Evolutionary conservation across 1,139 yeast species (phyloP).

Genomic region (Hyphopichia buzzinii): DNA sequence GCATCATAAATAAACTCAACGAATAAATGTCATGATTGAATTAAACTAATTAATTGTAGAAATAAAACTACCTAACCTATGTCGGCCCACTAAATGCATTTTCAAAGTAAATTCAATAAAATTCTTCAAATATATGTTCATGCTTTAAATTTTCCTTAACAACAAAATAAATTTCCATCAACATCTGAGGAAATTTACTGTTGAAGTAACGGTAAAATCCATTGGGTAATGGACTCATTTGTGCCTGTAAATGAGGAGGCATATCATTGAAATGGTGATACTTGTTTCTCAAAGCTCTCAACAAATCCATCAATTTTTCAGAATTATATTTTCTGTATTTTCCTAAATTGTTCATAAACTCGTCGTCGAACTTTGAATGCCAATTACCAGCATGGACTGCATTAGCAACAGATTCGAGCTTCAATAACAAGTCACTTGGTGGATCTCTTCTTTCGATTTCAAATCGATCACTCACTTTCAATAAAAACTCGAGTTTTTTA

Average conservation of each 20-base stretch:
- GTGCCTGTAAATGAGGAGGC: constrained; percentile 56
- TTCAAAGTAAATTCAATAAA: constrained; percentile 28
- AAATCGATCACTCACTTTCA: constrained; percentile 86
- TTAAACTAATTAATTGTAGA: neutral
- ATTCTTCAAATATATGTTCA: constrained; percentile 61
- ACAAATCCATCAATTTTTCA: constrained; percentile 73
- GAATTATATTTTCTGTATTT: constrained; percentile 86
- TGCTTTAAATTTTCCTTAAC: constrained; percentile 54
- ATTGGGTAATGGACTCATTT: constrained; percentile 79
- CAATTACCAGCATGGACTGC: constrained; percentile 67
- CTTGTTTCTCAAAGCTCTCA: constrained; percentile 88
- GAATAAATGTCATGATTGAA: neutral
- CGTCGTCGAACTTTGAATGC: constrained; percentile 69
- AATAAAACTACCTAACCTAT: no score
- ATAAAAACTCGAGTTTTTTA: constrained; percentile 74
- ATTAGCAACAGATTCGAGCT: constrained; percentile 56
- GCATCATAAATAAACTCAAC: neutral
- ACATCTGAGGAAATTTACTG: constrained; percentile 68
- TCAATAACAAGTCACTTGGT: constrained; percentile 61
- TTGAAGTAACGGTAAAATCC: constrained; percentile 81
- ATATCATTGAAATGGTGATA: constrained; percentile 91
- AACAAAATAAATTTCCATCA: constrained; percentile 72
- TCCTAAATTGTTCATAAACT: constrained; percentile 79
- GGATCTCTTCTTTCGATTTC: constrained; percentile 89
- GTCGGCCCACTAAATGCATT: no score